Base-by-base conservation (phyloP, 2,329 filamentous ascomycete genomes). In the Emergomyces orientalis region DNA sequence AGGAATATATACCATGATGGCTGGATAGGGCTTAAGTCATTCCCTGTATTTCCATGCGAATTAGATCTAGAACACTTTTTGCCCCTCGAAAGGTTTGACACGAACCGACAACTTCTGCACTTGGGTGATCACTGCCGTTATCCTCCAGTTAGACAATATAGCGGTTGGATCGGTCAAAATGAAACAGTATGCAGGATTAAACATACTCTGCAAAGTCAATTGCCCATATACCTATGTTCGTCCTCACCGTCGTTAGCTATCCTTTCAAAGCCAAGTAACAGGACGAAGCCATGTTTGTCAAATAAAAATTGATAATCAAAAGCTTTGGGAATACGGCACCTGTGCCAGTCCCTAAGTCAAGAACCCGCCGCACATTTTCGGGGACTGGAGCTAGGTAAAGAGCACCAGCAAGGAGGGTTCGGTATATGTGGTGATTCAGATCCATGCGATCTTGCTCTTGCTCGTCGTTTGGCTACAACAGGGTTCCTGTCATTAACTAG, bases 351-450 rank as follows among this genome's bases (percentile, higher is more conserved):
- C 66, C 66, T 13, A 67, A 17, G 55, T 67, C 66, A 32, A 67
- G 62, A 13, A 67, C 63, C 3, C 58, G 34, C 5, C 59, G 43
- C 25, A 72, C 56, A 41, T 62, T 56, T 25, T 65, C 61, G 9
- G 63, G 59, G 37, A 74, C 68, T 17, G 72, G 72, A 17, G 71
- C 70, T 13, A 69, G 64, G 30, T 66, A 63, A 25, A 69, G 62
- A n/a, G 59, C 52, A n/a, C 69, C 66, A 45, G 62, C 66, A 30
- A 68, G 63, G 37, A 68, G 64, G 61, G 69, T 65, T 47, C 64
- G 64, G 30, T 65, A 68, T 41, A 70, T 64, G 57, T 70, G 68
- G 51, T 70, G 69, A 55, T 66, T 64, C 14, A 68, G 63, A 55
- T 69, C 68, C 64, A 60, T 52, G 22, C 58, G 63, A 34, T 64